Conservation (phyloP, 75 land plant genomes). For the Ceratopteris richardii region DNA sequence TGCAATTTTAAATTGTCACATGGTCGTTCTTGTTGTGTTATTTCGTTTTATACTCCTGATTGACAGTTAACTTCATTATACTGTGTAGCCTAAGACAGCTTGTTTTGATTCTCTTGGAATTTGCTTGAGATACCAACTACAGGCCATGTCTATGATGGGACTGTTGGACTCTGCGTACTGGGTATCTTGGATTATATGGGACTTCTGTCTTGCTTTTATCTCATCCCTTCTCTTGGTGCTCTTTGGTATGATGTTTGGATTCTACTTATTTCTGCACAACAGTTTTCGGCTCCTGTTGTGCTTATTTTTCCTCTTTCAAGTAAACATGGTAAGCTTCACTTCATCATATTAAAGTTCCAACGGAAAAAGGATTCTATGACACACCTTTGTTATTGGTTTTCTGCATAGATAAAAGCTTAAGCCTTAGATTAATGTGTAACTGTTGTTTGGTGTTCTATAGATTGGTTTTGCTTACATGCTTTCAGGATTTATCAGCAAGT, state of each 20-base stretch:
- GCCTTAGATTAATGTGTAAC: no score
- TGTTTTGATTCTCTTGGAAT: no score
- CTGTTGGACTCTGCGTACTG: constrained; percentile 90
- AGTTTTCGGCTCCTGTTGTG: constrained; percentile 72
- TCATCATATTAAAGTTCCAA: no score
- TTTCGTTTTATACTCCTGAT: no score
- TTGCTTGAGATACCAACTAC: constrained; percentile 10
- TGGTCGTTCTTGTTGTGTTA: no score
- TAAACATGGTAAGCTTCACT: constrained; percentile 93
- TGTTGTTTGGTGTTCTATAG: constrained; percentile 25
- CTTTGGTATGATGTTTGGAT: constrained; percentile 96
- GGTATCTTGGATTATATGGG: constrained; percentile 94
- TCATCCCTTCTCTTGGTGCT: constrained; percentile 73
- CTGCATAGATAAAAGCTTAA: no score
- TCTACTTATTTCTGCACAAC: constrained; percentile 74
- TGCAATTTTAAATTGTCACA: no score
- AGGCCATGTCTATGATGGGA: constrained; percentile 98
- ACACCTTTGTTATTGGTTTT: no score
- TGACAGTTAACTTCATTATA: no score
- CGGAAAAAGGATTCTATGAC: no score
- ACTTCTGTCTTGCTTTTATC: constrained; percentile 41
- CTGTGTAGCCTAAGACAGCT: no score
- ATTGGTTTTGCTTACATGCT: constrained; percentile 80
- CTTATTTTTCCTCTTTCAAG: constrained; percentile 81
- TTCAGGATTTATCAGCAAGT: constrained; percentile 78